Evolutionary conservation across 352 stramenopile species (phyloP), one percentile per base, ranked within the genome.

Genomic region (Phytophthora crassamura): DNA sequence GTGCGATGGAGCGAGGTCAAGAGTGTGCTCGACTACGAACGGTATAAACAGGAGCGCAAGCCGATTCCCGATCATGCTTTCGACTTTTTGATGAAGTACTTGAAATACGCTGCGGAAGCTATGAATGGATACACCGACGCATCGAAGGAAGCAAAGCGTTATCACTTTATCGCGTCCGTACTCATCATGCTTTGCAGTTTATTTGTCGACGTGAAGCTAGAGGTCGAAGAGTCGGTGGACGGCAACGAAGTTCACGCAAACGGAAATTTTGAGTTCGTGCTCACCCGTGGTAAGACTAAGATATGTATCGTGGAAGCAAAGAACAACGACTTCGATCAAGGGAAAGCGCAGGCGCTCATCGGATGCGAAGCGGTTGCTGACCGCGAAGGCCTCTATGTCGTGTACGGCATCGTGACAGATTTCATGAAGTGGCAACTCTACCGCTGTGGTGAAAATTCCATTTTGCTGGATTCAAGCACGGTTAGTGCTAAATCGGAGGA

Each of bases 291-390:
- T 35, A 74, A 67, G 25, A 83, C 70, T 58, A 72, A 68, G 41
- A 76, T 88, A 38, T 88, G 69, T 66, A 80, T 85, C 42, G 73
- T 84, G 11, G 67, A 83, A 52, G 73, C 70, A 0, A 83, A 83
- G 55, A 82, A 74, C 41, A 68, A 83, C 39, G 64, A 84, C 62
- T 74, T 88, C 28, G 47, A 77, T 39, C 61, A 82, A 70, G 67
- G 70, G 22, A 77, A 50, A 64, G 73, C 74, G 34, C 75, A 84
- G 49, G 64, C 55, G 25, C 76, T 84, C 48, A 38, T 84, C 47
- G 75, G 78, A 59, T n/a, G 66, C 55, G 75, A 86, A 74, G 71
- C 62, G 42, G 63, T 75, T 59, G 74, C 65, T 32, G 72, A 86
- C 54, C 32, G 75, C 25, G 72, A 78, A 61, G 62, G 61, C 12